Evolutionary conservation across 257 asterid genomes (phyloP).

Genomic region (Apocynum venetum): DNA sequence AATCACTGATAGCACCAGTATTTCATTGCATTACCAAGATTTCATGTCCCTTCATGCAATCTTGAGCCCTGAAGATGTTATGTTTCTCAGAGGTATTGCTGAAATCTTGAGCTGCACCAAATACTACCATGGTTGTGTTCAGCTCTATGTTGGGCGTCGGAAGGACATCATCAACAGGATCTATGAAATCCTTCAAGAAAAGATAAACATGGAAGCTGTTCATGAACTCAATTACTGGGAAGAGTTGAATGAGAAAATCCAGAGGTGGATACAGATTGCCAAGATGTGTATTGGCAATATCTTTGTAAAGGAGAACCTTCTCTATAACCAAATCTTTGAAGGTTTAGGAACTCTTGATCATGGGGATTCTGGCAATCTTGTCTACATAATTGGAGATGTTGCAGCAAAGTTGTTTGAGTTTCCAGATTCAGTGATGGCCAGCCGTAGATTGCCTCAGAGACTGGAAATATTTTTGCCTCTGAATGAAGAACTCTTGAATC

Average conservation of each 20-base stretch:
- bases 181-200: slow-evolving; percentile 48
- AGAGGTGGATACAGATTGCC: slow-evolving; percentile 73
- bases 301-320: slow-evolving; percentile 58
- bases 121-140: slow-evolving; percentile 57
- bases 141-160: slow-evolving; percentile 61
- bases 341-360: slow-evolving; percentile 46
- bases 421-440: slow-evolving; percentile 65
- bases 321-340: slow-evolving; percentile 64
- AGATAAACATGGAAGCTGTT: slow-evolving; percentile 57
- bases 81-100: slow-evolving; percentile 56
- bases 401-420: slow-evolving; percentile 67
- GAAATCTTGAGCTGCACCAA: slow-evolving; percentile 59
- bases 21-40: slow-evolving; percentile 2
- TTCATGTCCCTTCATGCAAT: slow-evolving; percentile 1
- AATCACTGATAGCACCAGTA: slow-evolving; percentile 4
- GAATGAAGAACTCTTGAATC: background rate
- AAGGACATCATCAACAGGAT: slow-evolving; percentile 53
- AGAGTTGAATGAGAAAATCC: slow-evolving; percentile 60
- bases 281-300: slow-evolving; percentile 57
- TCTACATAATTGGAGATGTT: slow-evolving; percentile 64
- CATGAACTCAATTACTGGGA: slow-evolving; percentile 56
- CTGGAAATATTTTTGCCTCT: slow-evolving; percentile 17
- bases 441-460: slow-evolving; percentile 65
- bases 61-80: slow-evolving; percentile 4
- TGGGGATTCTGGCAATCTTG: slow-evolving; percentile 39